Evolutionary conservation across 495 filamentous ascomycete genomes (phyloP), one percentile per base, ranked within the genome.

Genomic region (Penicillium argentinense): DNA sequence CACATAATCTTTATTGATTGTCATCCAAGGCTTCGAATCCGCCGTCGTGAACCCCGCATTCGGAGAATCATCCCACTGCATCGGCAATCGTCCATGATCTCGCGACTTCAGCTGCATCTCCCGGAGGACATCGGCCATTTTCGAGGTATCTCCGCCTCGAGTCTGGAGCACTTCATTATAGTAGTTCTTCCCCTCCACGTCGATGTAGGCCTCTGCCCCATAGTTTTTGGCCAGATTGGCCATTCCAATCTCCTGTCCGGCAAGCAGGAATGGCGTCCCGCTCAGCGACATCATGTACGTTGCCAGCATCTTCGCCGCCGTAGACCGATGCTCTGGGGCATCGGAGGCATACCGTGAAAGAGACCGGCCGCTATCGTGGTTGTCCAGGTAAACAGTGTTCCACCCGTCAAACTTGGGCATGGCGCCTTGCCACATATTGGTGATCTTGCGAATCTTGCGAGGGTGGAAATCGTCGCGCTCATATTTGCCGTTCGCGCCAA

Each of bases 211-310:
- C 14, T 75, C 73, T 11, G 78, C 73, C 0, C 53, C 57, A 77
- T 80, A 84, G n/a, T 69, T 46, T 21, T 57, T 56, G 0, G 81
- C 80, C 22, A 81, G 68, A 46, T 87, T 86, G 36, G 70, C 71
- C 81, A 87, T 85, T 2, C 83, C 84, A 21, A 87, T 70, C 47
- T 87, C 83, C 50, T 87, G 80, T 1, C 84, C 84, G 40, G 85
- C 80, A 49, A 81, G 84, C 25, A 85, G 47, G 62, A 81, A 87
- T 9, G 83, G 59, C 0, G 81, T 86, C 2, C 83, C 84, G 4
- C 69, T 74, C 40, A 84, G 47, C 1, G 78, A 66, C 21, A 62
- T 63, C 49, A 78, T 56, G 62, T 79, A 69, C 17, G 81, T 59
- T 0, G 77, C 73, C 17, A 86, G 56, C 56, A 81, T 67, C 56